phyloP scores from a whole-genome alignment of 345 rosid species.

The Diplotaxis tenuifolia region DNA sequence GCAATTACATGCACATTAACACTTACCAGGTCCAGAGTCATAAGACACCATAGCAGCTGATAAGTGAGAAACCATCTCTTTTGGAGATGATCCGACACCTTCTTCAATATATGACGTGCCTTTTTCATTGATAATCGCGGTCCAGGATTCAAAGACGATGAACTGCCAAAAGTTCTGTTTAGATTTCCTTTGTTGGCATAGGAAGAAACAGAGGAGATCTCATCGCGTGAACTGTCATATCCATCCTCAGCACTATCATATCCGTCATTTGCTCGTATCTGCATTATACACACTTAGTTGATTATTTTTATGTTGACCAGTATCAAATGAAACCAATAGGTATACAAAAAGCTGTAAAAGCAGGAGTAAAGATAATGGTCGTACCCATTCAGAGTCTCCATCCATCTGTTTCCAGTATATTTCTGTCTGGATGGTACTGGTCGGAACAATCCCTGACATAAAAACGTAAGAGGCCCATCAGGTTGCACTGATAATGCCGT shows the following conservation, averaged over 20 bases:
- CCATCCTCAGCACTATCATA: conserved; percentile 76
- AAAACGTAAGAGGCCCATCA: conserved; percentile 13
- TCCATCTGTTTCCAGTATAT: conserved; percentile 87
- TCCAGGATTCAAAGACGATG: conserved; percentile 64
- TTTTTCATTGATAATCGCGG: conserved; percentile 62
- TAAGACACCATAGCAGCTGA: conserved; percentile 67
- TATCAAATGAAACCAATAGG: conserved; percentile 14
- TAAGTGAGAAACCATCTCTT: conserved; percentile 50
- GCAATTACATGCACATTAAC: conserved; percentile 9
- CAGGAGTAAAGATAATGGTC: conserved; percentile 3
- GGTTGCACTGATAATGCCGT: conserved; percentile 6
- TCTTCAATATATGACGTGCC: conserved; percentile 53
- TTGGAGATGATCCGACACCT: conserved; percentile 60
- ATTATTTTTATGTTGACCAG: not conserved
- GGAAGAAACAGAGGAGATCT: conserved; percentile 82
- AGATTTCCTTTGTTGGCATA: conserved; percentile 60
- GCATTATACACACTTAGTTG: conserved; percentile 25
- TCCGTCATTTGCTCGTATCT: conserved; percentile 75
- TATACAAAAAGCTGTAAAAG: not conserved
- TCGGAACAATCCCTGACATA: conserved; percentile 71
- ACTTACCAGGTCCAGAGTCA: conserved; percentile 58
- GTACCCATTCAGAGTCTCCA: conserved; percentile 98
- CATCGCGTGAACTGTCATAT: conserved; percentile 91
- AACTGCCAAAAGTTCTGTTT: conserved; percentile 69
- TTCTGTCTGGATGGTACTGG: conserved; percentile 63